phyloP scores from a whole-genome alignment of 352 stramenopile species.

The Globisporangium spiculum region DNA sequence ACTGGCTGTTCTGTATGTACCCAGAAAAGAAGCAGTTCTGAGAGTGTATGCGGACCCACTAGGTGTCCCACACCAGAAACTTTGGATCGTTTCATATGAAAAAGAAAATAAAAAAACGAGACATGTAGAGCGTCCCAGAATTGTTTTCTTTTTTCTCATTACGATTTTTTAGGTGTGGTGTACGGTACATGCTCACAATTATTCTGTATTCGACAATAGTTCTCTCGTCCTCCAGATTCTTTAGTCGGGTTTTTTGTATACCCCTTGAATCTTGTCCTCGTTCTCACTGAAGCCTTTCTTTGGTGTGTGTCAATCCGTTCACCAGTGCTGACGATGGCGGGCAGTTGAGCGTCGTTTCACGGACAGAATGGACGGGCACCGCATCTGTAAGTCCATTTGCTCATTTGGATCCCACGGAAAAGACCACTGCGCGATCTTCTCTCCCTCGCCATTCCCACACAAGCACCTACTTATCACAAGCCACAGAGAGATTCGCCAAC shows the following conservation, averaged over 20 bases:
- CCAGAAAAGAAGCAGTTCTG: slow-evolving; percentile 6
- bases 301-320: slow-evolving; percentile 3
- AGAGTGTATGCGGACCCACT: not conserved
- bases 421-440: not conserved
- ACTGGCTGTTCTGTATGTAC: not conserved
- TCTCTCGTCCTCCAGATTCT: not conserved
- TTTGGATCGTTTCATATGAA: not conserved
- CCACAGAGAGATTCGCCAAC: not conserved
- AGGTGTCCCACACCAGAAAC: not conserved
- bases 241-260: not conserved
- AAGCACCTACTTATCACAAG: not conserved
- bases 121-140: not conserved
- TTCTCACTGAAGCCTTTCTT: not conserved
- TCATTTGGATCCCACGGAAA: not conserved
- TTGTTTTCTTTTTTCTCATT: not conserved
- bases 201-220: not conserved
- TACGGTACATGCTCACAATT: not conserved
- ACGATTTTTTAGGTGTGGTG: not conserved
- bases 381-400: not conserved
- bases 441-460: not conserved
- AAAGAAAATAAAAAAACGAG: not conserved
- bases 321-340: not conserved
- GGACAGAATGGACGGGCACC: not conserved
- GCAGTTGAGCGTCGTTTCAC: slow-evolving; percentile 6
- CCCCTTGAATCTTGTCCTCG: not conserved